Base-by-base conservation (phyloP, 1,139 yeast genomes). In the Petasospora fabianii region DNA sequence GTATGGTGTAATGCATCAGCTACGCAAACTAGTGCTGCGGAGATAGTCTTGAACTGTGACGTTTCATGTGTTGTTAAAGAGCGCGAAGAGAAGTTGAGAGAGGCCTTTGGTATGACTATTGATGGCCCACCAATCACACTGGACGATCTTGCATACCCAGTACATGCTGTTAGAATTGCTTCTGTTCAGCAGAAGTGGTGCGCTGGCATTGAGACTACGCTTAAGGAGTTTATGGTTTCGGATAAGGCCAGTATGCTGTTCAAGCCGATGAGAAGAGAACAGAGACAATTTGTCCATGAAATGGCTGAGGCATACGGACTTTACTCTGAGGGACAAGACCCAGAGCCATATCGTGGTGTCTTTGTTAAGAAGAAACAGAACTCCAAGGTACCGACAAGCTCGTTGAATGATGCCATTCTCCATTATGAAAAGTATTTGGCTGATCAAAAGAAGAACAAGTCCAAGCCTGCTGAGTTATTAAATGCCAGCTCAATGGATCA, bases 311-410 rank as follows among this genome's bases (percentile, higher is more conserved):
- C 75, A 0, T 86, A 69, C 56, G 67, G 71, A 8, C 55, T 87
- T 13, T 78, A 75, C 51, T 69, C 84, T 0, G 88, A 84, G 53
- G 76, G 92, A 1, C 90, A 84, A 50, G 96, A 86, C 57, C 75
- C 75, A 3, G 96, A 86, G 48, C 96, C 96, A 0, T 70, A 77
- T 41, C 62, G 96, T 47, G 75, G 82, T 12, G 90, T 86, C 0
- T 81, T 75, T 45, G 68, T 87, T 12, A 75, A 73, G 41, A 64
- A 68, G 34, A 56, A 50, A 6, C 56, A 42, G 47, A 40, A 42
- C 10, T 56, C 77, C 0, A 49, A 44, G 4, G 48, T 60, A 6
- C 66, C 67, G 3, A 51, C 66, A 2, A 35, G 54, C 15, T 55
- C 61, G 2, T 41, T 64, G 19, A 51, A 51, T 13, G 54, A 58